Percentiles rank a stretch among this genome's conserved stretches.
Evolutionary conservation across 768 basidiomycete genomes (phyloP).

Genomic region (Russula vinacea): DNA sequence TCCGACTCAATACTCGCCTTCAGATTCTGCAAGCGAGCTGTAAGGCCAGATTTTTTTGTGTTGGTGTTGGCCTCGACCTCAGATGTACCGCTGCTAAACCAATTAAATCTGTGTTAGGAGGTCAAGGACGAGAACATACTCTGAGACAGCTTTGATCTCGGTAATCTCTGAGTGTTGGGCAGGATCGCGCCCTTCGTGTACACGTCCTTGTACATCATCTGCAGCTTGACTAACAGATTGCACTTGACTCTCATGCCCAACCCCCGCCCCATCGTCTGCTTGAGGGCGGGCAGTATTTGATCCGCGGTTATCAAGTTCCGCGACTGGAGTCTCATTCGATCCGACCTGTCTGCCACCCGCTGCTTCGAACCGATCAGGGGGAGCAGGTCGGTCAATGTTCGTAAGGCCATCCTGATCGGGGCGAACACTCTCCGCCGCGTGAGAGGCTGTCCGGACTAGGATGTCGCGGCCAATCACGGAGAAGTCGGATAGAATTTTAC

Average conservation of each 20-base stretch:
- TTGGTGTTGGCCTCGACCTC: slow-evolving; percentile 39
- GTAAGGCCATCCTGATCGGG: slow-evolving; percentile 61
- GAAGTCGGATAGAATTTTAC: slow-evolving; percentile 82
- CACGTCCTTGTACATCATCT: slow-evolving; percentile 13
- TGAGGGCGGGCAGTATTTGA: no score
- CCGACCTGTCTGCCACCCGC: slow-evolving; percentile 43
- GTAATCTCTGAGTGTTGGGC: not conserved
- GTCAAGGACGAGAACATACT: slow-evolving; percentile 1
- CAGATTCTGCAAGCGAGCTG: slow-evolving; percentile 35
- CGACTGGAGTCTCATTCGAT: slow-evolving; percentile 44
- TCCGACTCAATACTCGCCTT: slow-evolving; percentile 31
- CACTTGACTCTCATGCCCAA: slow-evolving; percentile 31
- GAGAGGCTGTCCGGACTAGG: slow-evolving; percentile 66
- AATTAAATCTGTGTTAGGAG: not conserved
- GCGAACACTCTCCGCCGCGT: slow-evolving; percentile 64
- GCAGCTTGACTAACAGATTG: slow-evolving; percentile 27
- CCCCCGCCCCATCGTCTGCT: no score
- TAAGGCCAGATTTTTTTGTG: slow-evolving; percentile 40
- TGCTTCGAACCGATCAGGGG: slow-evolving; percentile 62
- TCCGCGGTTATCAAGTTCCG: no score
- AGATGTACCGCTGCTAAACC: slow-evolving; percentile 28
- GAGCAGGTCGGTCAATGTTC: slow-evolving; percentile 66
- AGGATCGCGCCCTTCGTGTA: slow-evolving; percentile 25
- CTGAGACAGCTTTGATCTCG: slow-evolving; percentile 32
- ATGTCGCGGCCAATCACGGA: slow-evolving; percentile 78